Conservation (phyloP, 192 early-diverging fungal genomes). For the Backusella westeae region DNA sequence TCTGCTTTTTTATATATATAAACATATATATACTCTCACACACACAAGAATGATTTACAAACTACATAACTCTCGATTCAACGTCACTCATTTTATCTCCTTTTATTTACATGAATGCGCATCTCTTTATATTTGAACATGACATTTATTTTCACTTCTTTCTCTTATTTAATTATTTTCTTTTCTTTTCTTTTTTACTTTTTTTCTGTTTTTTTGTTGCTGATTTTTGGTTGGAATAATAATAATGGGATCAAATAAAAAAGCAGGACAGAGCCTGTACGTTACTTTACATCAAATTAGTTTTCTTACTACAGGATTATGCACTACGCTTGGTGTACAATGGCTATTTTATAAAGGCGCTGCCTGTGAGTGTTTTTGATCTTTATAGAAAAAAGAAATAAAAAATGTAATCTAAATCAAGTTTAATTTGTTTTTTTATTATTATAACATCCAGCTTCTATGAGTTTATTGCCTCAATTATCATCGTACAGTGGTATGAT, state of each 20-base stretch:
- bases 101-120: not conserved
- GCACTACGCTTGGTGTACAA: constrained; percentile 50
- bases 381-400: not conserved
- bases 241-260: not conserved
- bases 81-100: not conserved
- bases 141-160: not conserved
- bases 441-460: constrained; percentile 11
- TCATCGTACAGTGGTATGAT: constrained; percentile 40
- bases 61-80: not conserved
- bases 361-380: constrained; percentile 43
- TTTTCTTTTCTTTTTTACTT: not conserved
- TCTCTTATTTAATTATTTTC: not conserved
- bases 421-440: not conserved
- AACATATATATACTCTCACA: not conserved
- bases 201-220: not conserved
- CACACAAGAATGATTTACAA: not conserved
- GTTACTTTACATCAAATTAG: constrained; percentile 39
- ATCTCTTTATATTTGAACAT: not conserved
- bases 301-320: constrained; percentile 51
- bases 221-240: constrained; percentile 17
- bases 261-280: not conserved
- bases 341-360: constrained; percentile 60
- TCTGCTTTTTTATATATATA: not conserved
- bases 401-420: not conserved
- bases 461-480: constrained; percentile 27